Evolutionary conservation across 73 alveolate species (phyloP).

Genomic region (Paramecium tetraurelia): DNA sequence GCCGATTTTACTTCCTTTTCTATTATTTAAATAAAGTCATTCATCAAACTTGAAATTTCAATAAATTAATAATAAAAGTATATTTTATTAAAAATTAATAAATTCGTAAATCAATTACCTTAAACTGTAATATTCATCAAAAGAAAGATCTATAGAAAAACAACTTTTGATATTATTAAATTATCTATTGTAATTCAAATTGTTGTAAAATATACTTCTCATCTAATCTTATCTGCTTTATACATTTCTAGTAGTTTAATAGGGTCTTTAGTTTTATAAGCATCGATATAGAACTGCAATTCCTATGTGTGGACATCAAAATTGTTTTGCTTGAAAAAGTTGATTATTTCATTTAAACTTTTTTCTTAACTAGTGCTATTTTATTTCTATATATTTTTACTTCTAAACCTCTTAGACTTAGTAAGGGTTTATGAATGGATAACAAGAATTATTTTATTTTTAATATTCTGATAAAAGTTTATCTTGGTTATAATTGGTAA

Average conservation of each 20-base stretch:
- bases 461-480: background rate
- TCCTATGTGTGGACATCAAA: background rate
- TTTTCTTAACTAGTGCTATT: background rate
- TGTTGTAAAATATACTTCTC: background rate
- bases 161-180: too few relatives aligned
- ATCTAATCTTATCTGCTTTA: background rate
- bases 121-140: background rate
- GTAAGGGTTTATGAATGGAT: background rate
- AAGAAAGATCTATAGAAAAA: too few relatives aligned
- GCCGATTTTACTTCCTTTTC: background rate
- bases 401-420: background rate
- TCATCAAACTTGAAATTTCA: background rate
- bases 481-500: background rate
- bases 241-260: background rate
- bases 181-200: background rate
- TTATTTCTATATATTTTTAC: background rate
- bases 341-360: background rate
- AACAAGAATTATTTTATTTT: background rate
- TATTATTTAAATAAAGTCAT: slow-evolving; percentile 3
- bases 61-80: background rate
- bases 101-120: background rate
- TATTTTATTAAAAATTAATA: background rate
- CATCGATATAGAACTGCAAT: background rate
- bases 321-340: background rate
- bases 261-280: background rate